Evolutionary conservation across 2,329 filamentous ascomycete species (phyloP), one percentile per base, ranked within the genome.

Genomic region (Penicillium aurantiogriseum): DNA sequence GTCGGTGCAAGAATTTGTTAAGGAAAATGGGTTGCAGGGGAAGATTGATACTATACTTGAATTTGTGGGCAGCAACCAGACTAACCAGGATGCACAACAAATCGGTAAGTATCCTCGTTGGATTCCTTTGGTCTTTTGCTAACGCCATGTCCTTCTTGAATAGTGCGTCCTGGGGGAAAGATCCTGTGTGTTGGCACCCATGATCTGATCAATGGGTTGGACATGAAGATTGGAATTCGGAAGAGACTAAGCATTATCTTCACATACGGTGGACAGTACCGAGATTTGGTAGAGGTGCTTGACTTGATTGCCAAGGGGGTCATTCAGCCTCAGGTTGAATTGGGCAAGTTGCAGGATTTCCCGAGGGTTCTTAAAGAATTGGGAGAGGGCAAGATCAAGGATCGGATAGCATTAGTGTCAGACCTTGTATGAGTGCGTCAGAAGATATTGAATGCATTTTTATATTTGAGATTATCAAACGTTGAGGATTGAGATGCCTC

Each of bases 161-260:
- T 10, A 49, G 46, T 49, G 10, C 46, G 46, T 25, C 46, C 46
- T 19, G 46, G 33, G 1, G 46, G 46, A 2, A 49, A 49, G 33
- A 49, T 49, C 17, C 23, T 49, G 23, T 49, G 46, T 39, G 46
- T 79, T 7, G 76, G 77, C 1, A 78, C 73, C 5, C 63, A 77
- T 0, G 68, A 77, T 46, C 63, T 68, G 0, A 71, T 74, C 36
- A 79, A 79, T 47, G 74, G 71, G 0, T 55, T 79, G 10, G 69
- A 78, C 39, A 79, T 79, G 77, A 78, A 79, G 55, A 74, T 74
- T 10, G 76, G 76, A 0, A 77, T 77, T 7, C 65, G 77, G 19
- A 79, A 79, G 62, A 62, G 77, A 31, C 61, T 79, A 3, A 73
- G 67, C 13, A 76, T 72, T 33, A 74, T 78, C 3, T 79, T 79